Base-by-base conservation (phyloP, 257 asterid species). In the Osmanthus fragrans region DNA sequence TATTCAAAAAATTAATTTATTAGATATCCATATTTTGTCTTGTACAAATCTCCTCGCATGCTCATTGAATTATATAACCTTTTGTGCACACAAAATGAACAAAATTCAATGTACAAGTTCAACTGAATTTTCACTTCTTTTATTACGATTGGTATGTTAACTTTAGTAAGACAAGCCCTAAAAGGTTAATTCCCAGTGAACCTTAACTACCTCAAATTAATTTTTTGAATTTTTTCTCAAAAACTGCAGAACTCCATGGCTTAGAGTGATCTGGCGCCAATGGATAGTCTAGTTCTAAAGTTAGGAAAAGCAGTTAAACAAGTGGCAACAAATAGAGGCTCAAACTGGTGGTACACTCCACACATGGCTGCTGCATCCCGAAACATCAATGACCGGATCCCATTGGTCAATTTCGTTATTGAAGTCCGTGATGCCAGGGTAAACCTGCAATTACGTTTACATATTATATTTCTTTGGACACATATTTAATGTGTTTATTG, bases 351-450 rank as follows among this genome's bases (percentile, higher is more conserved):
- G 97, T 88, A 91, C 89, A 91, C 96, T 56, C 94, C 90, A 66
- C 98, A 85, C 77, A 88, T 90, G 98, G 97, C 96, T 39, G 97
- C 99, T 19, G 97, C 98, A 45, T 87, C 97, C 70, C 89, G 84
- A 49, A 92, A 97, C 76, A 85, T 95, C 58, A 75, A 86, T 11
- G 91, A 95, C 21, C 90, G 99, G n/a, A 73, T 90, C 72, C 96
- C 97, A 13, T 78, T 90, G 37, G 94, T 90, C 42, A 94, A 95
- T 83, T 83, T 93, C 32, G 82, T 95, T 36, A 86, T 95, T 19
- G 97, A 93, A 84, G 92, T 95, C 79, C 80, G 98, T 73, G 99
- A 91, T 77, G 94, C 97, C 3, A 85, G 97, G 92, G 97, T 94
- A 82, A 47, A 60, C 27, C 34, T 9, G 33, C 11, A 1, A 54